Conservation (phyloP, 805 yeast genomes). For the Hanseniaspora pseudoguilliermondii region DNA sequence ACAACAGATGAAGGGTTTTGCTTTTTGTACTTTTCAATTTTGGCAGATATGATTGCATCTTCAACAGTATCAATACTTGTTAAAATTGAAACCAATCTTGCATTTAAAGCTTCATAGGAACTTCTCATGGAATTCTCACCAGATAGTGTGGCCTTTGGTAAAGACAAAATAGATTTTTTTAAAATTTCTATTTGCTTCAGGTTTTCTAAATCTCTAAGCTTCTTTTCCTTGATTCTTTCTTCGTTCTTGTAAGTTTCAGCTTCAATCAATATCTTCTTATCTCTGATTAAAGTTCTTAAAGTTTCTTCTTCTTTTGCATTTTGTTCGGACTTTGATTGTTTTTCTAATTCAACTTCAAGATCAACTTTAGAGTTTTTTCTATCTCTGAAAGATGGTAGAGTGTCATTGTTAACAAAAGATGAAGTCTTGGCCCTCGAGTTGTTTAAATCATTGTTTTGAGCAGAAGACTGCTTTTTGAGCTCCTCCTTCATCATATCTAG, state of each 20-base stretch:
- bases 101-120: constrained; percentile 52
- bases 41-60: constrained; percentile 52
- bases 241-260: constrained; percentile 28
- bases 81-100: constrained; percentile 60
- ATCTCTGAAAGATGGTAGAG: constrained; percentile 58
- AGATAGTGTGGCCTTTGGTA: constrained; percentile 26
- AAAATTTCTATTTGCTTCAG: constrained; percentile 48
- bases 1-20: constrained; percentile 58
- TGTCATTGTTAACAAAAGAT: constrained; percentile 64
- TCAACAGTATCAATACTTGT: constrained; percentile 51
- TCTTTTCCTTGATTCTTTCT: constrained; percentile 26
- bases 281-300: constrained; percentile 53
- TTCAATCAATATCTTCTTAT: constrained; percentile 55
- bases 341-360: constrained; percentile 10
- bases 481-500: constrained; percentile 59
- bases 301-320: constrained; percentile 30
- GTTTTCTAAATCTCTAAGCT: constrained; percentile 27
- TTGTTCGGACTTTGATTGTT: constrained; percentile 20
- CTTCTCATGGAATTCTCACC: constrained; percentile 34
- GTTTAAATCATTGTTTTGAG: constrained; percentile 12
- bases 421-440: constrained; percentile 25
- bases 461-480: constrained; percentile 19
- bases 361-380: constrained; percentile 31
- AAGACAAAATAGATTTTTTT: constrained; percentile 42
- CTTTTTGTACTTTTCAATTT: constrained; percentile 49